These are phyloP conservation scores for Boletus pseudo-olivaceus DNA, from an alignment of 768 basidiomycete species.

Conservation along the genomic window DNA sequence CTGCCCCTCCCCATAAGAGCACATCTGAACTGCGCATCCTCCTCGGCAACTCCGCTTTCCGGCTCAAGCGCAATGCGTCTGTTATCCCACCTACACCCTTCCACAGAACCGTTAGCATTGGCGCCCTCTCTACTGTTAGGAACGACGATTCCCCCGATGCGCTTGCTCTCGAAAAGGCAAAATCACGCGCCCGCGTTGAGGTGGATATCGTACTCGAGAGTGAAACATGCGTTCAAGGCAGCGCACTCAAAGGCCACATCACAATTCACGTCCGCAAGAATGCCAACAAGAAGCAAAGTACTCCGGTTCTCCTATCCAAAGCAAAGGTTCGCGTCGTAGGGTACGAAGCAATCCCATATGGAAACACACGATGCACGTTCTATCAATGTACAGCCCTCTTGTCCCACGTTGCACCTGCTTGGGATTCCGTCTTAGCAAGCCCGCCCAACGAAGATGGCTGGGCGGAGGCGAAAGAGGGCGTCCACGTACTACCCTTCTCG, in stretches of 20 bases:
- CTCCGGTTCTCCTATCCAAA: slow-evolving; percentile 60
- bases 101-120: slow-evolving; percentile 6
- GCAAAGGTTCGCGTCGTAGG: slow-evolving; percentile 83
- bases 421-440: slow-evolving; percentile 42
- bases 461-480: slow-evolving; percentile 58
- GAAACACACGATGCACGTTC: slow-evolving; percentile 69
- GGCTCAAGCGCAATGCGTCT: slow-evolving; percentile 51
- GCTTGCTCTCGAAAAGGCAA: slow-evolving; percentile 67
- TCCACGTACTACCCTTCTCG: slow-evolving; percentile 68
- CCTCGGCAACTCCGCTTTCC: slow-evolving; percentile 58
- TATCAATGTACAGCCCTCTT: slow-evolving; percentile 68
- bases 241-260: slow-evolving; percentile 64
- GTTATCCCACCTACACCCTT: slow-evolving; percentile 32
- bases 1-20: slow-evolving; percentile 46
- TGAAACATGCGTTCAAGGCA: slow-evolving; percentile 77
- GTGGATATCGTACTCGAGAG: slow-evolving; percentile 78
- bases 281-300: slow-evolving; percentile 45
- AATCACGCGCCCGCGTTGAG: slow-evolving; percentile 70
- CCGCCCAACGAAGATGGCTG: slow-evolving; percentile 59
- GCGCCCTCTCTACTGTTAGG: background rate
- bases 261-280: slow-evolving; percentile 60
- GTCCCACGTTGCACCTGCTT: slow-evolving; percentile 45
- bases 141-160: slow-evolving; percentile 21
- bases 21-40: slow-evolving; percentile 58
- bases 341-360: slow-evolving; percentile 66